phyloP scores from a whole-genome alignment of 2,329 filamentous ascomycete genomes.

The Kalaharituber pfeilii region DNA sequence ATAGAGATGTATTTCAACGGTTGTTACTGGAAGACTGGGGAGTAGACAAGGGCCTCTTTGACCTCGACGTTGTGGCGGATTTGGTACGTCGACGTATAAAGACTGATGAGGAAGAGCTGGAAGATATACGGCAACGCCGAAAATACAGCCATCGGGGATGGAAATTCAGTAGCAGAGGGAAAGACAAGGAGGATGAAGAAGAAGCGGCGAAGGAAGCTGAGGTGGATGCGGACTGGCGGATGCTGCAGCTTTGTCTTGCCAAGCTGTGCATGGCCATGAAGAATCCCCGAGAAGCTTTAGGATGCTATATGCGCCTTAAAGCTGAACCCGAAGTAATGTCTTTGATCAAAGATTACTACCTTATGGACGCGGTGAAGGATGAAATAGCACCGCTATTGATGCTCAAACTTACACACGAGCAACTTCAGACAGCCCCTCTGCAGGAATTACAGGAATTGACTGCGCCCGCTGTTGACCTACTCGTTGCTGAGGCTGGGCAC shows the following conservation, averaged over 20 bases:
- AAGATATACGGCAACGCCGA: slow-evolving; percentile 40
- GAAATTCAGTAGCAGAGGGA: slow-evolving; percentile 41
- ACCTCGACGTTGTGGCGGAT: slow-evolving; percentile 48
- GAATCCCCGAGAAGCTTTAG: slow-evolving; percentile 65
- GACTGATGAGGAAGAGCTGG: slow-evolving; percentile 40
- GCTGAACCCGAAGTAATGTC: slow-evolving; percentile 79
- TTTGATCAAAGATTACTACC: slow-evolving; percentile 69
- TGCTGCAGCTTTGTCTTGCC: slow-evolving; percentile 72
- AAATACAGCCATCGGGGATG: not conserved
- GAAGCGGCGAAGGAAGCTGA: not conserved
- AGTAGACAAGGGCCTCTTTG: slow-evolving; percentile 16
- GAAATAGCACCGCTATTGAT: slow-evolving; percentile 80
- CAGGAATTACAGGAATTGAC: slow-evolving; percentile 63
- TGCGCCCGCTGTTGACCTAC: slow-evolving; percentile 63
- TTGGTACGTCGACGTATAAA: not conserved
- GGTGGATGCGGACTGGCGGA: slow-evolving; percentile 68
- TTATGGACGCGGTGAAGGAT: slow-evolving; percentile 76
- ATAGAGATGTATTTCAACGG: slow-evolving; percentile 58
- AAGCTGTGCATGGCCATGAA: slow-evolving; percentile 70
- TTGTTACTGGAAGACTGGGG: slow-evolving; percentile 33
- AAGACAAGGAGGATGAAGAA: slow-evolving; percentile 36
- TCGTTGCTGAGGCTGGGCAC: slow-evolving; percentile 80
- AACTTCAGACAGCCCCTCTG: slow-evolving; percentile 46
- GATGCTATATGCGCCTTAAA: slow-evolving; percentile 76
- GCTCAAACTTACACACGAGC: slow-evolving; percentile 60